These are phyloP conservation scores for Colletotrichum tropicale DNA, from an alignment of 2,329 filamentous ascomycete genomes.

Conservation along the genomic window DNA sequence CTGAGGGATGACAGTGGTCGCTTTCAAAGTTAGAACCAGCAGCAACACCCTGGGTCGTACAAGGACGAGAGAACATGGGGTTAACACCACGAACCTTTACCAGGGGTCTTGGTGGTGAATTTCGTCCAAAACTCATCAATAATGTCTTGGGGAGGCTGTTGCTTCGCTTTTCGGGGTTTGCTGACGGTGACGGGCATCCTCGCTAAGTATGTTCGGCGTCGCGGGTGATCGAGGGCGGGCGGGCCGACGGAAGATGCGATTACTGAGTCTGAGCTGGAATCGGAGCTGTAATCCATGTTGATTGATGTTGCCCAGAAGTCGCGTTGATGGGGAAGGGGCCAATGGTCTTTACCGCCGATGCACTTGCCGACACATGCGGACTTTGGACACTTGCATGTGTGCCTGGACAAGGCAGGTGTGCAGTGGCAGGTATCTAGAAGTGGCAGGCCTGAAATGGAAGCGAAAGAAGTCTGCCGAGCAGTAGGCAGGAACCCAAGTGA, in stretches of 20 bases:
- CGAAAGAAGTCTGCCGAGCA: not conserved
- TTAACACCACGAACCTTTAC: constrained; percentile 60
- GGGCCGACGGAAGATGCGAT: not conserved
- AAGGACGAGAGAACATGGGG: not conserved
- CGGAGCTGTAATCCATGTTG: not conserved
- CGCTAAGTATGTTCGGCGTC: not conserved
- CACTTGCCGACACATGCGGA: not conserved
- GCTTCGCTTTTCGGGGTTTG: constrained; percentile 36
- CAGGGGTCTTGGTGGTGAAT: constrained; percentile 72
- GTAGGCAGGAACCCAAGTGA: not conserved
- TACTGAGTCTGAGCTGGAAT: not conserved
- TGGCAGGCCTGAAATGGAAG: not conserved
- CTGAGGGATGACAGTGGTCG: constrained; percentile 72
- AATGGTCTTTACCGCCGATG: not conserved
- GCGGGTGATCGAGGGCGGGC: not conserved
- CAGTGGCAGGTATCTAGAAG: not conserved
- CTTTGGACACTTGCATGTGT: not conserved
- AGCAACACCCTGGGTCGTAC: not conserved
- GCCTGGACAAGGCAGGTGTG: not conserved
- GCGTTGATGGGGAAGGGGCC: not conserved
- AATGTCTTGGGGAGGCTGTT: constrained; percentile 67
- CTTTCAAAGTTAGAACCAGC: constrained; percentile 35
- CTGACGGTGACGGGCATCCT: constrained; percentile 6
- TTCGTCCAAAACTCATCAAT: constrained; percentile 77
- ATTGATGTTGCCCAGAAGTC: not conserved